A percentile compares a stretch with the other conserved stretches of the same genome.
These are phyloP conservation scores for Reutealis trisperma DNA, from an alignment of 345 rosid species.

Conservation along the genomic window DNA sequence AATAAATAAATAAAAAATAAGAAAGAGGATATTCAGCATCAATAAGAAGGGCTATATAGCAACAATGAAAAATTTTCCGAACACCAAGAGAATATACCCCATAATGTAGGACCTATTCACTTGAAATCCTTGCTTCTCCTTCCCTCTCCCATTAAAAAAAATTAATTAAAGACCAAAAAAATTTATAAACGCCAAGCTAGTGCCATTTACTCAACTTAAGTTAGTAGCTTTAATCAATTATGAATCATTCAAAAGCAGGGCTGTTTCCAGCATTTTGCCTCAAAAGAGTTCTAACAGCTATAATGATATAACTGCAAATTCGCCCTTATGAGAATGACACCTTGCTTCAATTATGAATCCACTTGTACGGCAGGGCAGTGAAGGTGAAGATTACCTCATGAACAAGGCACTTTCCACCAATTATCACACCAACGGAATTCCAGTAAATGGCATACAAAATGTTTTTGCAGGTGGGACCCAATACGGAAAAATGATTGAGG, in stretches of 20 bases:
- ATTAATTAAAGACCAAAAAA: neutral
- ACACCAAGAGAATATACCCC: neutral
- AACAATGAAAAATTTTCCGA: neutral
- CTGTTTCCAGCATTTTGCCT: neutral
- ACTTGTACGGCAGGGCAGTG: neutral
- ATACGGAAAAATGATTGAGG: conserved; percentile 1
- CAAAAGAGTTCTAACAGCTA: neutral
- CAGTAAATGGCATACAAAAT: conserved; percentile 6
- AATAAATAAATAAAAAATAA: too few relatives aligned
- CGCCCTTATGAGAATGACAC: neutral
- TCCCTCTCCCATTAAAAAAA: neutral
- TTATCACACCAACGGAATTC: neutral
- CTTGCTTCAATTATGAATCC: neutral
- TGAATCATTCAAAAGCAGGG: neutral
- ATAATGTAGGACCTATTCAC: neutral
- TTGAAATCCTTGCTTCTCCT: neutral
- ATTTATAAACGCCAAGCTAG: neutral
- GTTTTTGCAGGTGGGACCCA: conserved; percentile 20
- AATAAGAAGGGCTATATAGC: neutral
- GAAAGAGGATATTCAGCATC: conserved; percentile 1
- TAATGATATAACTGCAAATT: neutral
- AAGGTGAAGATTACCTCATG: neutral
- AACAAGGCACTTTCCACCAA: neutral
- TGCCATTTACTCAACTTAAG: neutral
- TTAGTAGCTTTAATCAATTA: neutral